Percentiles rank a stretch among this genome's conserved stretches.
phyloP scores from a whole-genome alignment of 257 asterid genomes.

The Coffea canephora region DNA sequence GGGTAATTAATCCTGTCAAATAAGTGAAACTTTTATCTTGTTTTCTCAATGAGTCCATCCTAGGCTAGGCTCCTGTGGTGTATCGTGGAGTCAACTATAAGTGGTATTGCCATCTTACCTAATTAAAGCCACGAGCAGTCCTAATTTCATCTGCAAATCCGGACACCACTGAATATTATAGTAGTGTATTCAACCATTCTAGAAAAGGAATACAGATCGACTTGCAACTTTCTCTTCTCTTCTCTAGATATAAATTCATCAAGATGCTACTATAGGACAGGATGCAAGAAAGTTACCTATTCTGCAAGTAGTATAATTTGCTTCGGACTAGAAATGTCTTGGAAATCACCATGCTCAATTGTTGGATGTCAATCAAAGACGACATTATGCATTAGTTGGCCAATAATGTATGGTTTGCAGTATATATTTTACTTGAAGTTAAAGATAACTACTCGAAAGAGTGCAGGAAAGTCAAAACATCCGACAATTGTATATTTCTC shows the following conservation, averaged over 20 bases:
- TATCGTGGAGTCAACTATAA: slow-evolving; percentile 18
- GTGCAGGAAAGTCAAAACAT: slow-evolving; percentile 27
- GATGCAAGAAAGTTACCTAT: not conserved
- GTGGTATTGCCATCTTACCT: slow-evolving; percentile 18
- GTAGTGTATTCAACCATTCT: not conserved
- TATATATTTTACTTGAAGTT: not conserved
- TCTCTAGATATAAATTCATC: not conserved
- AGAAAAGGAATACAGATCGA: not conserved
- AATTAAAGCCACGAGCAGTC: slow-evolving; percentile 6
- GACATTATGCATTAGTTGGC: not conserved
- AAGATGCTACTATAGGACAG: not conserved
- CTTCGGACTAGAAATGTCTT: too few species aligned
- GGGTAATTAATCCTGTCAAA: not conserved
- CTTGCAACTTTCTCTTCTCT: not conserved
- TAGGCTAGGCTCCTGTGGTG: not conserved
- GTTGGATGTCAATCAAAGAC: not conserved
- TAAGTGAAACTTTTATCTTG: too few species aligned
- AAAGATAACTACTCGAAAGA: slow-evolving; percentile 3
- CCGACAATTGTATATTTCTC: slow-evolving; percentile 14
- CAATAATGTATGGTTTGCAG: not conserved
- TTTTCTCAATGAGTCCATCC: not conserved
- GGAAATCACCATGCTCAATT: not conserved
- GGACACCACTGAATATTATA: not conserved
- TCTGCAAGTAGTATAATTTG: too few species aligned
- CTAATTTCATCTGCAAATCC: too few species aligned